A percentile compares a stretch with the other conserved stretches of the same genome.
Conservation (phyloP, 116 monocot genomes). For the Iris pallida region DNA sequence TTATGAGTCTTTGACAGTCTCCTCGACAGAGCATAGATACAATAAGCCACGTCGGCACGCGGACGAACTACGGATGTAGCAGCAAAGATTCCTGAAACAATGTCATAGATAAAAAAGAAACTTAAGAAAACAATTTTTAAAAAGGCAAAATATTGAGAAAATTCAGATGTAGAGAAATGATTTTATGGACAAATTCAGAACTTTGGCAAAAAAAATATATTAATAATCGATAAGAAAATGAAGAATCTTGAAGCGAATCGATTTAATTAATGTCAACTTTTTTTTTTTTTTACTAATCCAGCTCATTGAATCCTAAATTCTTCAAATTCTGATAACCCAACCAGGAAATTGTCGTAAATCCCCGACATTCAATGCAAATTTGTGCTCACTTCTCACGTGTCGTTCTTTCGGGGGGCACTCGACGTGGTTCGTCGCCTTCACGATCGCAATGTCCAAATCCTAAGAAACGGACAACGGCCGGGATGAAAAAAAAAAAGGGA, state of each 20-base stretch:
- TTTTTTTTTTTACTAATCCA: no score
- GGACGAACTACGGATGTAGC: conserved; percentile 24
- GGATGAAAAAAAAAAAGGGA: no score
- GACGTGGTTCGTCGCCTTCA: conserved; percentile 79
- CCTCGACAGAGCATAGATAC: conserved; percentile 29
- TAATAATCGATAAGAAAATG: no score
- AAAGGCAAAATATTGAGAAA: neutral
- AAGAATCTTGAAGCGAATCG: no score
- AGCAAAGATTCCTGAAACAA: conserved; percentile 20
- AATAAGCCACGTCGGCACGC: conserved; percentile 35
- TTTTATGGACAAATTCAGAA: no score
- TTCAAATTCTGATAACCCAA: no score
- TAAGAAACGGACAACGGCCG: conserved; percentile 1
- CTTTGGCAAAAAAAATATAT: no score
- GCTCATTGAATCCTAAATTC: no score
- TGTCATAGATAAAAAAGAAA: neutral
- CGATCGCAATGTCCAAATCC: conserved; percentile 88
- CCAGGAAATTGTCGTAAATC: neutral
- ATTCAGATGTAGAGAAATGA: neutral
- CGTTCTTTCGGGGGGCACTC: conserved; percentile 72
- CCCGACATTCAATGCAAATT: neutral
- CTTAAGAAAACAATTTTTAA: neutral
- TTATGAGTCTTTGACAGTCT: conserved; percentile 27
- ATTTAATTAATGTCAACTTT: no score
- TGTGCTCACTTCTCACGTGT: conserved; percentile 59